Base-by-base conservation (phyloP, 2,329 filamentous ascomycete species). In the Penicillium sp. region DNA sequence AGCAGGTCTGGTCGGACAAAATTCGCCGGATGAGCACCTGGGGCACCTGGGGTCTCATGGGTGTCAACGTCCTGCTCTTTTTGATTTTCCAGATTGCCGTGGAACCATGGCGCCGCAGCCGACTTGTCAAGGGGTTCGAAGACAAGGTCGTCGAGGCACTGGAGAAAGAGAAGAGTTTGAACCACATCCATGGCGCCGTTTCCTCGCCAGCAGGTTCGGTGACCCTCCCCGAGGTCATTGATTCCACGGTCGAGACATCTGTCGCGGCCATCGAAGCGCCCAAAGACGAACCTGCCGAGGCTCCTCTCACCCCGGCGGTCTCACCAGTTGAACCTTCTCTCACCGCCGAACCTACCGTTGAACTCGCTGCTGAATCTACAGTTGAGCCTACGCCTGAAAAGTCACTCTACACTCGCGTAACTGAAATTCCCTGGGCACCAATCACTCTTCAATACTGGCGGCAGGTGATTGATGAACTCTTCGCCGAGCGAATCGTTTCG, bases 1-100 rank as follows among this genome's bases (percentile, higher is more conserved):
- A 98, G 74, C 93, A 98, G 73, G 94, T 98, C 48, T 98, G 93
- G 93, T 95, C 88, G 64, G 93, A 98, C 67, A 91, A 95, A 60
- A 98, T 98, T 65, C 80, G 93, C 33, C 79, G 93, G 56, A 95
- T 95, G 77, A 93, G 87, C 66, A 98, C 93, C 0, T 98, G 93
- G 93, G 91, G 94, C 33, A 98, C 93, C 0, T 97, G 94, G 83
- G 93, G 91, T 0, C 74, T 98, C 52, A 98, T 98, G 93, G 91
- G 91, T 25, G 81, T 97, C 63, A 98, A 98, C 65, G 87, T 97
- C 29, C 67, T 97, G 52, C 72, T 98, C 40, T 88, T 98, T 64
- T 71, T 98, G 45, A 78, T 90, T 13, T 83, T 94, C 59, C 85
- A 96, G 70, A 84, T 95, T 58, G 82, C 93, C 18, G 85, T 95